A percentile compares a stretch with the other conserved stretches of the same genome.
These are phyloP conservation scores for Lactarius vividus DNA, from an alignment of 768 basidiomycete species.

Conservation along the genomic window DNA sequence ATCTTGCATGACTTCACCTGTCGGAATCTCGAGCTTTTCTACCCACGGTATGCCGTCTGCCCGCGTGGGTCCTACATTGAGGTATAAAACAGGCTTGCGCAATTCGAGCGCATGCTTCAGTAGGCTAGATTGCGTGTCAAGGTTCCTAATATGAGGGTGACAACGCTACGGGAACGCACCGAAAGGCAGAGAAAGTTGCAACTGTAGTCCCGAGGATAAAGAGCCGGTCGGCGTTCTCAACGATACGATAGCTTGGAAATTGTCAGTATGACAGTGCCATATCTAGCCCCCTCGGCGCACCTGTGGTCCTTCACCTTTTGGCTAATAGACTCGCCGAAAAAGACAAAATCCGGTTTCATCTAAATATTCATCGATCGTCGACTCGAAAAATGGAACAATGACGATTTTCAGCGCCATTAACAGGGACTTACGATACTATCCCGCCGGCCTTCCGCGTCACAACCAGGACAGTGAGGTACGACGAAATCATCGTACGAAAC, in stretches of 20 bases:
- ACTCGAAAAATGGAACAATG: neutral
- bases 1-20: constrained; percentile 68
- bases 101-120: constrained; percentile 75
- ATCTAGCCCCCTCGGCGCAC: constrained; percentile 37
- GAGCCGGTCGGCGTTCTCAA: constrained; percentile 63
- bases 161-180: constrained; percentile 43
- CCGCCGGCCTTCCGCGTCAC: constrained; percentile 52
- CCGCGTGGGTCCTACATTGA: constrained; percentile 88
- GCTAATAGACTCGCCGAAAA: constrained; percentile 89
- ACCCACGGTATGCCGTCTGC: constrained; percentile 69
- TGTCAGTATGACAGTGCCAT: constrained; percentile 4
- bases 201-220: constrained; percentile 87
- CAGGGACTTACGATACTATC: constrained; percentile 54
- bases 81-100: constrained; percentile 72
- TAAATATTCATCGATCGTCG: constrained; percentile 29
- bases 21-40: constrained; percentile 76
- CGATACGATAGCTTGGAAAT: constrained; percentile 47
- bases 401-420: constrained; percentile 23
- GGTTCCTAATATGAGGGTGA: neutral
- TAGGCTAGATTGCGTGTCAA: constrained; percentile 45
- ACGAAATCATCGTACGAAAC: constrained; percentile 73
- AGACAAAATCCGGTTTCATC: constrained; percentile 82
- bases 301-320: constrained; percentile 63
- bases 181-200: constrained; percentile 90
- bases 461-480: constrained; percentile 74